Conservation (phyloP, 2,329 filamentous ascomycete species). For the Exophiala lecanii-corni region DNA sequence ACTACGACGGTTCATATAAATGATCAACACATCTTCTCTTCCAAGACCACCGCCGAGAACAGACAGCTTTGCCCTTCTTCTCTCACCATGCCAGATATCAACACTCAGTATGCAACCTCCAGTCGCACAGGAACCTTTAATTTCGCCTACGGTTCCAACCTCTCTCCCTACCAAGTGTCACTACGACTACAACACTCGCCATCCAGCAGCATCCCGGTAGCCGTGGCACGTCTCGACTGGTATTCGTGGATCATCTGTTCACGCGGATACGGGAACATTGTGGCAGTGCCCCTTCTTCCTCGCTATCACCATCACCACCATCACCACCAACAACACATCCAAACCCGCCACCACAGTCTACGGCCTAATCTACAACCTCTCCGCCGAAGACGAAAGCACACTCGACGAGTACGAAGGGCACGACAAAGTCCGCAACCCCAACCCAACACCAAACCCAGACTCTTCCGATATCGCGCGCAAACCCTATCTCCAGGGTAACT, state of each 20-base stretch:
- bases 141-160: slow-evolving; percentile 43
- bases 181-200: slow-evolving; percentile 34
- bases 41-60: no score
- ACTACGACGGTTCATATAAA: no score
- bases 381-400: slow-evolving; percentile 32
- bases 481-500: slow-evolving; percentile 20
- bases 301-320: not conserved
- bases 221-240: slow-evolving; percentile 35
- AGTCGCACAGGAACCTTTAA: slow-evolving; percentile 32
- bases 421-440: slow-evolving; percentile 19
- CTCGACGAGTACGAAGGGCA: slow-evolving; percentile 38
- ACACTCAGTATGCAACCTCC: no score
- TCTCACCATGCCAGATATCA: no score
- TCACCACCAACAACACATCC: slow-evolving; percentile 7
- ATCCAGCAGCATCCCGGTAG: slow-evolving; percentile 34
- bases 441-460: slow-evolving; percentile 18
- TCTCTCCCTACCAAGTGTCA: slow-evolving; percentile 39
- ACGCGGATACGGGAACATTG: slow-evolving; percentile 39
- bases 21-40: no score
- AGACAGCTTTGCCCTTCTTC: no score
- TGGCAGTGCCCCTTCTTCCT: slow-evolving; percentile 22
- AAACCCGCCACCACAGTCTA: slow-evolving; percentile 29
- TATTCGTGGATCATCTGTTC: slow-evolving; percentile 42
- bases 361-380: slow-evolving; percentile 40
- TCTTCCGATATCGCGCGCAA: slow-evolving; percentile 17